These are phyloP conservation scores for Lathyrus oleraceus DNA, from an alignment of 306 rosid species.

Conservation along the genomic window DNA sequence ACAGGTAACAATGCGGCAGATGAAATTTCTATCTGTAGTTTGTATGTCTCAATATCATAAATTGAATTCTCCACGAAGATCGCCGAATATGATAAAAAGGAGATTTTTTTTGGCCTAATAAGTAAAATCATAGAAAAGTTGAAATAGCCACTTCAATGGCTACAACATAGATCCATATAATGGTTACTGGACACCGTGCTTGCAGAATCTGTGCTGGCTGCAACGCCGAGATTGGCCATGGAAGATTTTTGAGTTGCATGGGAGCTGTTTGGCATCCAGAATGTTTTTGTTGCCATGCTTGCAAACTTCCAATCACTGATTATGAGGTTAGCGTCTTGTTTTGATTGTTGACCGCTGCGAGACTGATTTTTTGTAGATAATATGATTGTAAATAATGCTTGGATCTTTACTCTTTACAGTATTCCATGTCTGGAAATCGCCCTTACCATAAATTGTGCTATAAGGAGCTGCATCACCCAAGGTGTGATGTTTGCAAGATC, in stretches of 20 bases:
- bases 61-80: constrained; percentile 1
- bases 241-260: constrained; percentile 77
- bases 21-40: constrained; percentile 24
- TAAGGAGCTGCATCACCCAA: constrained; percentile 88
- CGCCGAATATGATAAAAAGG: constrained; percentile 1
- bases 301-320: constrained; percentile 86
- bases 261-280: constrained; percentile 89
- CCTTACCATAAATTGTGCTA: constrained; percentile 92
- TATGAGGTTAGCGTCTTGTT: constrained; percentile 59
- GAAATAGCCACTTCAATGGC: constrained; percentile 12
- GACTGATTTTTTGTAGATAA: not conserved
- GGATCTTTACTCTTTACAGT: constrained; percentile 52
- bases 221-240: constrained; percentile 73
- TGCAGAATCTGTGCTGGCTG: constrained; percentile 93
- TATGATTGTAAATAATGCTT: constrained; percentile 26
- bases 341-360: not conserved
- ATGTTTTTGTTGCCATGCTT: constrained; percentile 76
- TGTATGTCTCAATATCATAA: constrained; percentile 3
- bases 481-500: constrained; percentile 87
- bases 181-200: constrained; percentile 34
- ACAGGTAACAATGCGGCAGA: constrained; percentile 60
- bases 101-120: not conserved
- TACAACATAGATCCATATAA: not conserved
- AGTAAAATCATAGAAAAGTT: not conserved
- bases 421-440: constrained; percentile 71